phyloP scores from a whole-genome alignment of 75 land plant species.

The Cryptomeria japonica region DNA sequence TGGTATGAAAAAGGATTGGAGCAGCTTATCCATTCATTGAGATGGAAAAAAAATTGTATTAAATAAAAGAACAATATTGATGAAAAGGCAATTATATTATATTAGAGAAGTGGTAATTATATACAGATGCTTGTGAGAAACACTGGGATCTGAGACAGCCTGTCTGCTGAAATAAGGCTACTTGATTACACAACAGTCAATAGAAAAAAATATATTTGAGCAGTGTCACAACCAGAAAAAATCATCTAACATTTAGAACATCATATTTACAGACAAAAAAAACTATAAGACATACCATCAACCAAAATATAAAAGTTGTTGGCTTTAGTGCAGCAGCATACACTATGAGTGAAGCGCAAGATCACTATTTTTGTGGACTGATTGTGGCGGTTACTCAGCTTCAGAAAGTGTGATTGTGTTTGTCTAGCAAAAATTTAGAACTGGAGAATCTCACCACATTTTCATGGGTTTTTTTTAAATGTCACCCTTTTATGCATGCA shows the following conservation, averaged over 20 bases:
- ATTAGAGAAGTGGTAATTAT: not conserved
- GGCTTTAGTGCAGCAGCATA: not conserved
- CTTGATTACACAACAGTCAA: not conserved
- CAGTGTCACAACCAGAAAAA: not conserved
- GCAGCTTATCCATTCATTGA: not conserved
- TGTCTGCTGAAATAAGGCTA: not conserved
- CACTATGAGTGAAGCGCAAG: not conserved
- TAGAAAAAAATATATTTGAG: not conserved
- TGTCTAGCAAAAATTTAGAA: not conserved
- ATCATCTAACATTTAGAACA: not conserved
- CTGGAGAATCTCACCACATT: not conserved
- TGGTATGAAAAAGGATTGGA: too few species aligned
- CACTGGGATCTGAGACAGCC: not conserved
- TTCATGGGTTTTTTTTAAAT: not conserved
- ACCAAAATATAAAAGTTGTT: not conserved
- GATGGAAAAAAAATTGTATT: not conserved
- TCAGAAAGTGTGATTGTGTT: not conserved
- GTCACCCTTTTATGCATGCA: not conserved
- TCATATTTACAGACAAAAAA: not conserved
- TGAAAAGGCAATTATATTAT: not conserved
- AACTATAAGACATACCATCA: not conserved
- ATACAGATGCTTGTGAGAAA: not conserved
- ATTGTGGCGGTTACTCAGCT: not conserved
- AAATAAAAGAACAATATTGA: not conserved
- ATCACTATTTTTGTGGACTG: not conserved